These are phyloP conservation scores for Phytopythium chamaehyphon DNA, from an alignment of 352 stramenopile species.

Conservation along the genomic window DNA sequence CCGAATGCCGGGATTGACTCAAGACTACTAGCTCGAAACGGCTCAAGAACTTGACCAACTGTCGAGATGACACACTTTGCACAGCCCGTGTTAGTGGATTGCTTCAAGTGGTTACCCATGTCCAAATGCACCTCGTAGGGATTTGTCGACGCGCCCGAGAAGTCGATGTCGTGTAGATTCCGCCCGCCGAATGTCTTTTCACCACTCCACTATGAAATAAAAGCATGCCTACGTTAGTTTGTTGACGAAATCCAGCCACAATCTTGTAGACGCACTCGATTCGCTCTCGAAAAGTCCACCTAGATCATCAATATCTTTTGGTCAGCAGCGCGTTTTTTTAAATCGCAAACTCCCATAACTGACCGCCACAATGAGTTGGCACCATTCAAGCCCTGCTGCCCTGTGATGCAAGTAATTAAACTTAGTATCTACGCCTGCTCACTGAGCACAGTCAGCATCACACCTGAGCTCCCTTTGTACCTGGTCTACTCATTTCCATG, in stretches of 20 bases:
- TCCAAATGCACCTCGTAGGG: slow-evolving; percentile 3
- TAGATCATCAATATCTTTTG: background rate
- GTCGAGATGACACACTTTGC: slow-evolving; percentile 64
- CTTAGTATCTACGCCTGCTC: no score
- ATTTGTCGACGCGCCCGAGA: background rate
- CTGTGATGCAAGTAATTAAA: background rate
- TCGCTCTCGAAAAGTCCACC: slow-evolving; percentile 4
- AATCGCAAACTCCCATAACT: no score
- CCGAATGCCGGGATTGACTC: slow-evolving; percentile 70
- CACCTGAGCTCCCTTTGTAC: slow-evolving; percentile 3
- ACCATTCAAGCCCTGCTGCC: background rate
- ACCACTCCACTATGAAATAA: background rate
- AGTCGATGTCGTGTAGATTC: slow-evolving; percentile 4
- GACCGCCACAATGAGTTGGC: background rate
- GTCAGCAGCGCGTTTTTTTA: no score
- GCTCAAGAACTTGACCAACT: slow-evolving; percentile 66
- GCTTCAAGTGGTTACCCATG: no score
- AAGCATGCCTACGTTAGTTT: background rate
- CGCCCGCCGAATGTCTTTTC: slow-evolving; percentile 7
- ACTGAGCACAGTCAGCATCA: no score
- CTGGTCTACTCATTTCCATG: background rate
- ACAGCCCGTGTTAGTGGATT: no score
- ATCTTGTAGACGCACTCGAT: background rate
- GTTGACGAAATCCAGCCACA: background rate
- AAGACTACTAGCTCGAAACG: slow-evolving; percentile 61